Base-by-base conservation (phyloP, 306 rosid species). In the Hippophae tibetana region DNA sequence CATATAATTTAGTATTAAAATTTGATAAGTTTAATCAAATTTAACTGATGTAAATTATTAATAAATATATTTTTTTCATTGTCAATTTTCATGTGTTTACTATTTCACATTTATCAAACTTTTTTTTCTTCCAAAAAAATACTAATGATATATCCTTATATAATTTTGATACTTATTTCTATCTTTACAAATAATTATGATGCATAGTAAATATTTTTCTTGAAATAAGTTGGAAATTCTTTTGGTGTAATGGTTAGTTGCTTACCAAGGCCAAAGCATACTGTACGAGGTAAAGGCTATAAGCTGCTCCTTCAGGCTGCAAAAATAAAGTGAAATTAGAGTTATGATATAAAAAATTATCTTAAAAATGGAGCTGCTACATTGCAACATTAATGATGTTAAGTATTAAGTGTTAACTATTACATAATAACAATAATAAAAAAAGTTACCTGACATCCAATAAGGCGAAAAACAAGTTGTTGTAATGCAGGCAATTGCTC, bases 271-370 rank as follows among this genome's bases (percentile, higher is more conserved):
- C 97, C 76, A 86, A 63, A 61, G 95, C 95, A 78, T 93, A 93
- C 63, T 93, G 99, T 69, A 93, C 52, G 47, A 93, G 99, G 74
- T 86, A 78, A 77, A 80, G 80, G 76, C 40, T 62, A 66, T 65
- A 72, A 61, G 94, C 97, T 49, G 72, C 69, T 72, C 99, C 95
- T 79, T 88, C 97, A 42, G 99, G 99, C 99, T 93, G 90, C 72
- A 82, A 79, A 62, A 75, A 54, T 38, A 51, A 51, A 45, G 69
- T 25, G 58, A 74, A 67, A 60, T 72, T 54, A 70, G 59, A 58
- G 71, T 52, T 54, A 58, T 40, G 46, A 58, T 31, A 63, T 70
- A 5, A 47, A 6, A 43, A 42, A 13, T 53, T 31, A 13, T 44
- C 55, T 64, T 45, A 48, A 27, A 12, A 44, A 42, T 41, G 42